Evolutionary conservation across 2,329 filamentous ascomycete genomes (phyloP).

Genomic region (Penicillium sp.): DNA sequence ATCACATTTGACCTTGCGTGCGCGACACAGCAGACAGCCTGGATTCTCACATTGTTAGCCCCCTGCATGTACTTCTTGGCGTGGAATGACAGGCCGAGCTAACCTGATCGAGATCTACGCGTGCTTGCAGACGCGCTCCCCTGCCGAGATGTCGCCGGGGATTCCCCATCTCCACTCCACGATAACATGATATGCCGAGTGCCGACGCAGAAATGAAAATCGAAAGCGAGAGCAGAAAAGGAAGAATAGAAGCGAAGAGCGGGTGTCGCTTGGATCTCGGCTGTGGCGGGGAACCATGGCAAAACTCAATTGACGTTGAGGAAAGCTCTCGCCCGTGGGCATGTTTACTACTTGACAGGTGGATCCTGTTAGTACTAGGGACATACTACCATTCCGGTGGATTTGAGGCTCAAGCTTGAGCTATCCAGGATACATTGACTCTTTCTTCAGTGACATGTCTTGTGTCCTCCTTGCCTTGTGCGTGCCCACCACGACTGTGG

Average conservation of each 20-base stretch:
- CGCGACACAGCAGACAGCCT: slow-evolving; percentile 20
- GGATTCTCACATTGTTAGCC: not conserved
- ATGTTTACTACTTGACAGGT: not conserved
- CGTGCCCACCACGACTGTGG: not conserved
- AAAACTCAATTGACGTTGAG: slow-evolving; percentile 6
- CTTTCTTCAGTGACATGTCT: not conserved
- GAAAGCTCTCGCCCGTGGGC: too few relatives aligned
- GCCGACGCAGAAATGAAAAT: not conserved
- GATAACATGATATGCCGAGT: slow-evolving; percentile 12
- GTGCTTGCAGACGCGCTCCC: not conserved
- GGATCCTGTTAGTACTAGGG: slow-evolving; percentile 8
- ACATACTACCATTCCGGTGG: not conserved
- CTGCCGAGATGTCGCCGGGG: slow-evolving; percentile 2
- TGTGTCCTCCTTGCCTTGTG: not conserved
- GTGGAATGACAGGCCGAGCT: not conserved
- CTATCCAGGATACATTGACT: not conserved
- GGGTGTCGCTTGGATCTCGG: slow-evolving; percentile 20
- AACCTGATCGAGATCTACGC: slow-evolving; percentile 19
- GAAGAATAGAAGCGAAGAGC: slow-evolving; percentile 7
- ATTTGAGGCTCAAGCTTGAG: not conserved
- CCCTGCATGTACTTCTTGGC: slow-evolving; percentile 2
- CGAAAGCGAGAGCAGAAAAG: slow-evolving; percentile 1
- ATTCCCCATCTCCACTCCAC: slow-evolving; percentile 11
- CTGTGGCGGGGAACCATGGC: slow-evolving; percentile 11
- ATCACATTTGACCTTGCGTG: slow-evolving; percentile 20